These are phyloP conservation scores for Actinomortierella ambigua DNA, from an alignment of 371 early-diverging fungal species.

Conservation along the genomic window DNA sequence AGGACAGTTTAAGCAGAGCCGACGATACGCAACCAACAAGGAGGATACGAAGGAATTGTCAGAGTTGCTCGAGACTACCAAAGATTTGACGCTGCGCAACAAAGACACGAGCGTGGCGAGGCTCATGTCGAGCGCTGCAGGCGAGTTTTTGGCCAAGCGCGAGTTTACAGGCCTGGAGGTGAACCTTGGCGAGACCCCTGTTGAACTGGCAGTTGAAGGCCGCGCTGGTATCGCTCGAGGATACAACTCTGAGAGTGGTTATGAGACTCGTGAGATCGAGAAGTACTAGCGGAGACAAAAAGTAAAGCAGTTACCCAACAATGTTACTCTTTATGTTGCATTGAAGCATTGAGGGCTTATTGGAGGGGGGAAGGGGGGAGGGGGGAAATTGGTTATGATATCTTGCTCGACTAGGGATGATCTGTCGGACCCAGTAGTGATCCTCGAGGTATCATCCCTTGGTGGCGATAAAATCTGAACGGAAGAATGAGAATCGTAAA, in stretches of 20 bases:
- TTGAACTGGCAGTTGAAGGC: slow-evolving; percentile 75
- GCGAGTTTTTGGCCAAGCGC: slow-evolving; percentile 71
- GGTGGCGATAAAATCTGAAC: no score
- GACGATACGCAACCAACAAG: slow-evolving; percentile 48
- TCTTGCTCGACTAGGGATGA: no score
- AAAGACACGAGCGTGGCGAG: slow-evolving; percentile 65
- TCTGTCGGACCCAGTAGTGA: no score
- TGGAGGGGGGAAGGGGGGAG: no score
- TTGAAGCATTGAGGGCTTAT: no score
- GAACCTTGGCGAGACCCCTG: slow-evolving; percentile 67
- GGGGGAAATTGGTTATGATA: no score
- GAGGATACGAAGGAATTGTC: slow-evolving; percentile 33
- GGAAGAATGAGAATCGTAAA: no score
- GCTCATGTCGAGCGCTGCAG: slow-evolving; percentile 80
- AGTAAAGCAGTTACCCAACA: no score
- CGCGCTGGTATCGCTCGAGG: slow-evolving; percentile 88
- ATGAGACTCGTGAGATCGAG: slow-evolving; percentile 31
- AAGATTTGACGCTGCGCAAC: slow-evolving; percentile 62
- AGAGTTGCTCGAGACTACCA: slow-evolving; percentile 35
- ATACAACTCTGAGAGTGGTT: slow-evolving; percentile 54
- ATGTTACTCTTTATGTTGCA: no score
- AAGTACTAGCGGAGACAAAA: no score
- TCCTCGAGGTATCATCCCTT: no score
- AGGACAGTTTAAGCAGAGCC: slow-evolving; percentile 70
- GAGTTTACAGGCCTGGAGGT: slow-evolving; percentile 84